Evolutionary conservation across 2,329 filamentous ascomycete species (phyloP), one percentile per base, ranked within the genome.

Genomic region (Colletotrichum orbiculare): DNA sequence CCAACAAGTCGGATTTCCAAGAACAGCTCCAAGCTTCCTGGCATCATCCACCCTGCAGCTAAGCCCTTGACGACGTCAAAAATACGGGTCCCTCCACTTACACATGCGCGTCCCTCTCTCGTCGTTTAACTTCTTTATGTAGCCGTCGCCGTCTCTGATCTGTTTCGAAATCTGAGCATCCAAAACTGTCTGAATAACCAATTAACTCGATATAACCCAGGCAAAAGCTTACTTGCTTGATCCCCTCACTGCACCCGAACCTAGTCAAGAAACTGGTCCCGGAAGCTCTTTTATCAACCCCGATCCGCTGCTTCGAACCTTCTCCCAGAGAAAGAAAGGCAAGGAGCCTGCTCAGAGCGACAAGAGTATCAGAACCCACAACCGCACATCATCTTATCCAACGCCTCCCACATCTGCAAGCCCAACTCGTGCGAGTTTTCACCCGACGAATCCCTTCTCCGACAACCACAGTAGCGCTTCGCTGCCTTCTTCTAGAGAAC

Each of bases 141-240:
- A 42, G 37, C 45, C 17, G 13, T 12, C 12, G 6, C 46, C n/a
- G 6, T 6, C 33, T 17, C 49, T 3, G 43, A 6, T 39, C 11
- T 12, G 13, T 42, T 12, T 50, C 15, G 15, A 34, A 34, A n/a
- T 12, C 46, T 49, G 25, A 49, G 9, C 43, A 25, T 25, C 4
- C 25, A 25, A 15, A 62, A 56, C n/a, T 15, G 38, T 8, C 41
- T 33, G 13, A 62, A 50, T 62, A 13, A 62, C 59, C 12, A 13
- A 13, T 15, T 38, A 17, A 34, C 34, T 25, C 25, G 25, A 25
- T 25, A 25, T 5, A 25, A 25, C 11, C 9, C 72, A 92, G 90
- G 88, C 89, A 47, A 81, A 83, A 57, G 84, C 87, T 71, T 89
- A 90, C 72, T 81, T 93, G 48, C 85, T 93, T 69, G 89, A 91